Percentiles rank a stretch among this genome's conserved stretches.
Conservation (phyloP, 306 rosid genomes). For the Cercis canadensis region DNA sequence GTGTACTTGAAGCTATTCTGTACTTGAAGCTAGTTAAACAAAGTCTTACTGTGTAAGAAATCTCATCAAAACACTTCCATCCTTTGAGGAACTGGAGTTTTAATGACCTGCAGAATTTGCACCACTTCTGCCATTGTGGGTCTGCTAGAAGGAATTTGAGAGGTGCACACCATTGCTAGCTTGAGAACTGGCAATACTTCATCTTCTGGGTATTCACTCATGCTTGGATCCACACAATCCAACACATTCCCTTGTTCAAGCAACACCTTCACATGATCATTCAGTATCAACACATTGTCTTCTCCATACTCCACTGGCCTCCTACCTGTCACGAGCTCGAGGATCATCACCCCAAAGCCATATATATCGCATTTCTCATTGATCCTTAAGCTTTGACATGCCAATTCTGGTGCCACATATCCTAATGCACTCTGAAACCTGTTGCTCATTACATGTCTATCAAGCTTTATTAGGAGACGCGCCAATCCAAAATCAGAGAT, state of each 20-base stretch:
- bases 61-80: constrained; percentile 55
- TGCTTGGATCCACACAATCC: constrained; percentile 72
- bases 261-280: constrained; percentile 71
- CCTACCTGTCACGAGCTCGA: constrained; percentile 81
- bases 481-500: constrained; percentile 79
- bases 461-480: constrained; percentile 67
- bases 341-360: constrained; percentile 78
- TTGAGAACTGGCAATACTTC: constrained; percentile 80
- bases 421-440: constrained; percentile 80
- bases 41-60: background rate
- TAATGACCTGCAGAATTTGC: constrained; percentile 77
- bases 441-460: constrained; percentile 69
- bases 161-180: constrained; percentile 78
- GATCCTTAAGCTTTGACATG: constrained; percentile 84
- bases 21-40: constrained; percentile 32
- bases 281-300: constrained; percentile 75
- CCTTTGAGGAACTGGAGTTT: constrained; percentile 80
- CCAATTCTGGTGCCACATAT: constrained; percentile 82
- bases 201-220: constrained; percentile 73
- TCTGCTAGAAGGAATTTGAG: constrained; percentile 83
- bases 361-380: constrained; percentile 84
- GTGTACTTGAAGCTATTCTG: constrained; percentile 30
- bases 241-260: constrained; percentile 80
- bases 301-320: constrained; percentile 90
- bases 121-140: constrained; percentile 92